Evolutionary conservation across 2,329 filamentous ascomycete genomes (phyloP).

Genomic region (Beauveria medogensis): DNA sequence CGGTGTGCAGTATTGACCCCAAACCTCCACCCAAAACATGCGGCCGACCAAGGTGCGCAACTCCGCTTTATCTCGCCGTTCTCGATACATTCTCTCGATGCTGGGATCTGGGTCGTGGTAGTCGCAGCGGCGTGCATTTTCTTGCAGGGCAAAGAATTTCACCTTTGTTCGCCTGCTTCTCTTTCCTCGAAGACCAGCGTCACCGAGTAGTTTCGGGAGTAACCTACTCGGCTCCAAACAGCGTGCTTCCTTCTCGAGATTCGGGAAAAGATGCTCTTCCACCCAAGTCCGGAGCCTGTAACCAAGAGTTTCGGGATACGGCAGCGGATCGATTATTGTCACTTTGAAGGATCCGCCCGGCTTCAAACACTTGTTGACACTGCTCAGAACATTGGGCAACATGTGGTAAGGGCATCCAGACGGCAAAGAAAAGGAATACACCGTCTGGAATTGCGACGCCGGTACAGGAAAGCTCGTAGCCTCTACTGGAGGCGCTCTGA

Average conservation of each 20-base stretch:
- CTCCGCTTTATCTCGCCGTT: constrained; percentile 33
- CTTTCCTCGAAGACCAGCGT: constrained; percentile 41
- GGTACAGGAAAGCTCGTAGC: constrained; percentile 29
- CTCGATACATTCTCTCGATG: constrained; percentile 15
- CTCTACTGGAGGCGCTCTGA: constrained; percentile 30
- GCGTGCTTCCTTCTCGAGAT: constrained; percentile 49
- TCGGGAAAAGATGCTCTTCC: constrained; percentile 50
- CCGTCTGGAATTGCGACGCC: constrained; percentile 37
- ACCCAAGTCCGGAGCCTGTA: constrained; percentile 53
- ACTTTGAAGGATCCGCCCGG: constrained; percentile 48
- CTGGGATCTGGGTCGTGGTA: constrained; percentile 18
- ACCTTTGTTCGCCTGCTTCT: constrained; percentile 40
- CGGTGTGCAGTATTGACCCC: constrained; percentile 44
- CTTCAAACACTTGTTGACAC: constrained; percentile 37
- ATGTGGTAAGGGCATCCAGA: constrained; percentile 39
- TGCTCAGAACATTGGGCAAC: constrained; percentile 43
- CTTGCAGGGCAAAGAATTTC: constrained; percentile 40
- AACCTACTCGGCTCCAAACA: constrained; percentile 51
- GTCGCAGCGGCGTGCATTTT: constrained; percentile 18
- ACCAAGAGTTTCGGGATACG: constrained; percentile 46
- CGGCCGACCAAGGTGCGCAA: constrained; percentile 45
- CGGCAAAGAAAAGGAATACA: constrained; percentile 48
- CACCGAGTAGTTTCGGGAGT: constrained; percentile 51
- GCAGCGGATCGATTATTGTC: constrained; percentile 54
- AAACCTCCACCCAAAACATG: constrained; percentile 53